These are phyloP conservation scores for Corchorus capsularis DNA, from an alignment of 345 rosid species.

Conservation along the genomic window DNA sequence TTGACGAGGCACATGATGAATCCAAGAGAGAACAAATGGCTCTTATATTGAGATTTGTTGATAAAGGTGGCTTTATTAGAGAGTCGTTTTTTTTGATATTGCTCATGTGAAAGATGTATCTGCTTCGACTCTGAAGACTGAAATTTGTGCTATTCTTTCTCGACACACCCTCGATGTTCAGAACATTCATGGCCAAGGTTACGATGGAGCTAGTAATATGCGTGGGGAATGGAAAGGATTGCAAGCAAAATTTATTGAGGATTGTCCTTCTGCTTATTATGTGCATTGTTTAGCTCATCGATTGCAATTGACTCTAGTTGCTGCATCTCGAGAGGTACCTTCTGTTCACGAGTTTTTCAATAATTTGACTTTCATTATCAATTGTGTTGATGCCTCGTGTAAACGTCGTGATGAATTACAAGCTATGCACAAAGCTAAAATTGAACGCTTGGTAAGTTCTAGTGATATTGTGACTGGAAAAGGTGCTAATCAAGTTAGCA, in stretches of 20 bases:
- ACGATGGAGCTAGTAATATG: slow-evolving; percentile 16
- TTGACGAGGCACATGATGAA: background rate
- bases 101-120: background rate
- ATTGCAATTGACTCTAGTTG: slow-evolving; percentile 14
- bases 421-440: background rate
- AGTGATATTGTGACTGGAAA: background rate
- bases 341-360: background rate
- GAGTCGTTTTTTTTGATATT: background rate
- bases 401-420: background rate
- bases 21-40: too few species aligned
- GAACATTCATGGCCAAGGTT: slow-evolving; percentile 2
- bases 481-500: too few species aligned
- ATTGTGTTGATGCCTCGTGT: background rate
- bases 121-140: background rate
- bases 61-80: background rate
- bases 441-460: background rate
- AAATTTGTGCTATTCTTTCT: background rate
- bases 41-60: too few species aligned
- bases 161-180: background rate
- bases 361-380: background rate
- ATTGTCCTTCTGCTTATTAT: slow-evolving; percentile 17
- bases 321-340: background rate
- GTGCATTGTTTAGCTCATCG: slow-evolving; percentile 20
- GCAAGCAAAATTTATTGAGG: background rate
- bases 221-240: slow-evolving; percentile 7